Evolutionary conservation across 176 grass and related monocot species (phyloP).

Genomic region (Oryza glaberrima): DNA sequence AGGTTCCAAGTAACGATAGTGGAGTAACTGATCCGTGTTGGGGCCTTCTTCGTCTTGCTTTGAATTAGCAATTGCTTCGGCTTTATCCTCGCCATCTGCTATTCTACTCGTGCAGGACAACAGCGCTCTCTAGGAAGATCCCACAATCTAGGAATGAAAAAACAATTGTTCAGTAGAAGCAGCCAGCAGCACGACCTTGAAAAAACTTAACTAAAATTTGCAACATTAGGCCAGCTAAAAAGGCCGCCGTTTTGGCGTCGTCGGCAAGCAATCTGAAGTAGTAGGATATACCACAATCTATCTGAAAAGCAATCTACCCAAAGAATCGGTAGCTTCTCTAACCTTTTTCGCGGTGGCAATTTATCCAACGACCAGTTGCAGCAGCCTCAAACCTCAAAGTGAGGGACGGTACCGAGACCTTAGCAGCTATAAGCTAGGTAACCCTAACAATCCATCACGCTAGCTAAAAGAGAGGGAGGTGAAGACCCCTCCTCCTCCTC

Average conservation of each 20-base stretch:
- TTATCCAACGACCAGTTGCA: neutral
- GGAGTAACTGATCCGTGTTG: slow-evolving; percentile 64
- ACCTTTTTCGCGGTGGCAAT: neutral
- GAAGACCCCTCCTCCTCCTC: neutral
- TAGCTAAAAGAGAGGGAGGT: neutral
- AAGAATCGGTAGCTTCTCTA: neutral
- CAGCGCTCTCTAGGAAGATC: neutral
- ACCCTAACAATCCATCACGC: neutral
- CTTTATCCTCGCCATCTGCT: slow-evolving; percentile 73
- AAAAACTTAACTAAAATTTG: neutral
- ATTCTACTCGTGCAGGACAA: neutral
- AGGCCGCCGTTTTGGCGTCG: no score
- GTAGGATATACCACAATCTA: neutral
- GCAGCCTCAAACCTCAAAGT: neutral
- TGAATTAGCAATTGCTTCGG: slow-evolving; percentile 76
- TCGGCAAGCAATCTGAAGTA: neutral
- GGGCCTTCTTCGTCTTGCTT: slow-evolving; percentile 75
- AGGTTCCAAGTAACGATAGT: slow-evolving; percentile 63
- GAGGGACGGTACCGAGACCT: no score
- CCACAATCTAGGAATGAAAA: slow-evolving; percentile 4
- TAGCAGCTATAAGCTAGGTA: neutral
- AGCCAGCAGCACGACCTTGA: neutral
- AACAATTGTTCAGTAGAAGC: slow-evolving; percentile 13
- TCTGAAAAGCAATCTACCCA: neutral
- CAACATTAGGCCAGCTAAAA: no score